Percentiles rank a stretch among this genome's conserved stretches.
These are phyloP conservation scores for Sporothrix luriei DNA, from an alignment of 2,329 filamentous ascomycete species.

Conservation along the genomic window DNA sequence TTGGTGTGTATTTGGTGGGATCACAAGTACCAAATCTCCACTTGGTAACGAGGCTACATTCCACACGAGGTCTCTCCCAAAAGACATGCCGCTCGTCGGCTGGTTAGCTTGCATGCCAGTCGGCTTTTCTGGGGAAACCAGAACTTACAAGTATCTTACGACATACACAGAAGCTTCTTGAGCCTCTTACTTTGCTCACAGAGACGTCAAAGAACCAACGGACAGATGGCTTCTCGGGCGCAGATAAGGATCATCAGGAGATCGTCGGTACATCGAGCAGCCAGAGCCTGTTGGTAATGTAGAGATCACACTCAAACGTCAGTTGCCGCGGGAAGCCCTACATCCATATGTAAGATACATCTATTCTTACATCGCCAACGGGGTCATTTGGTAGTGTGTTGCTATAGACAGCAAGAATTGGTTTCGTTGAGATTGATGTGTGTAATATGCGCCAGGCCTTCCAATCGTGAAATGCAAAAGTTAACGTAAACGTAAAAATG, in stretches of 20 bases:
- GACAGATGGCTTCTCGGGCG: background rate
- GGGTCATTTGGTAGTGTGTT: background rate
- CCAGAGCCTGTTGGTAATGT: background rate
- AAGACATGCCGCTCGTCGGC: constrained; percentile 16
- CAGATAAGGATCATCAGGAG: constrained; percentile 8
- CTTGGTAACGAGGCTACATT: constrained; percentile 15
- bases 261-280: constrained; percentile 13
- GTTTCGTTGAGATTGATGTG: background rate
- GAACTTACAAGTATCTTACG: background rate
- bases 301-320: background rate
- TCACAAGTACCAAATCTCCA: background rate
- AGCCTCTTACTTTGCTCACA: background rate
- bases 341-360: too few species aligned
- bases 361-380: background rate
- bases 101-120: constrained; percentile 25
- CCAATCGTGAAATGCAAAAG: background rate
- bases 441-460: constrained; percentile 8
- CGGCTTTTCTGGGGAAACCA: constrained; percentile 11
- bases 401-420: background rate
- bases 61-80: background rate
- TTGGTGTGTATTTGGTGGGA: background rate
- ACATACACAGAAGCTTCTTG: background rate
- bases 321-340: too few species aligned
- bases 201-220: background rate
- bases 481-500: background rate